These are phyloP conservation scores for Lanmaoa pseudosensibilis DNA, from an alignment of 768 basidiomycete species.

Conservation along the genomic window DNA sequence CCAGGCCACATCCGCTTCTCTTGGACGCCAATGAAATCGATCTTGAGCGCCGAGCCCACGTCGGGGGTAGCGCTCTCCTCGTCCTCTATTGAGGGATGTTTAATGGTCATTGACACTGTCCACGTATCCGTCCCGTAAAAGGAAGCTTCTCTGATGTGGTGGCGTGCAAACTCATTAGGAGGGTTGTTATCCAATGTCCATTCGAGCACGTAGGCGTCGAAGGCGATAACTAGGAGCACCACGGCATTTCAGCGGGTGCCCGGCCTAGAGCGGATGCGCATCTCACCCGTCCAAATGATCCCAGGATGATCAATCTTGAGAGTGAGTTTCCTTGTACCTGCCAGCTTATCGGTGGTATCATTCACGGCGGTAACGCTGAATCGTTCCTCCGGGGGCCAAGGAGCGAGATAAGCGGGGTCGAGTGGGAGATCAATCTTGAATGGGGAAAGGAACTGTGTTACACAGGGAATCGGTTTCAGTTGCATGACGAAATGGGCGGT, in stretches of 20 bases:
- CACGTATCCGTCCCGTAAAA: conserved; percentile 78
- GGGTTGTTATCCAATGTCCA: conserved; percentile 86
- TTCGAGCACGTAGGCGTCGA: conserved; percentile 83
- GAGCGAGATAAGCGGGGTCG: conserved; percentile 49
- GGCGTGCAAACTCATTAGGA: conserved; percentile 70
- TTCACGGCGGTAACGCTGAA: conserved; percentile 62
- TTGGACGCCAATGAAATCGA: conserved; percentile 83
- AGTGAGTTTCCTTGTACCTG: conserved; percentile 69
- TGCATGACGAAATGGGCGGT: background rate
- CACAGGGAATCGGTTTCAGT: background rate
- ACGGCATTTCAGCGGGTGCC: background rate
- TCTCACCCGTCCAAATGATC: conserved; percentile 81
- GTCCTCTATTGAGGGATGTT: conserved; percentile 37
- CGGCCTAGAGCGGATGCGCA: background rate
- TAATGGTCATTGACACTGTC: conserved; percentile 69
- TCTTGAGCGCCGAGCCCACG: conserved; percentile 35
- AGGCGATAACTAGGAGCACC: conserved; percentile 64
- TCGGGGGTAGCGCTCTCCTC: background rate
- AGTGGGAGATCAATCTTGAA: conserved; percentile 73
- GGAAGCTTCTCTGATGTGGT: conserved; percentile 91
- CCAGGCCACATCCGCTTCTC: conserved; percentile 86
- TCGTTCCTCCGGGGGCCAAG: conserved; percentile 40
- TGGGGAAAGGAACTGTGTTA: conserved; percentile 71
- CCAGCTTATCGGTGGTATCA: conserved; percentile 50
- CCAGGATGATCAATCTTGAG: conserved; percentile 75